Conservation (phyloP, 495 filamentous ascomycete genomes). For the Talaromyces liani region DNA sequence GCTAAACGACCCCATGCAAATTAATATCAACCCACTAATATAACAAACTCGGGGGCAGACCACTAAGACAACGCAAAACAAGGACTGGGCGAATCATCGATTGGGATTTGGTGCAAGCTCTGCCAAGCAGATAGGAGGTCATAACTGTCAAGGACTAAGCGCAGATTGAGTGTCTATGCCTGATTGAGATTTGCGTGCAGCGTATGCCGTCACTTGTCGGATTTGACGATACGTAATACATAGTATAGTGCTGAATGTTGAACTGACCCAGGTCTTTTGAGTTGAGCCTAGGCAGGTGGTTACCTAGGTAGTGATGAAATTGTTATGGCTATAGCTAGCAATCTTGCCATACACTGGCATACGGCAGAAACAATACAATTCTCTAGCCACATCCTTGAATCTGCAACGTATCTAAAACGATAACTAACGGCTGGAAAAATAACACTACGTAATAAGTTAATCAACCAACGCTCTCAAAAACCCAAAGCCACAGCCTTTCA, state of each 20-base stretch:
- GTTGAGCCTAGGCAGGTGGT: too few species aligned
- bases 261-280: too few species aligned
- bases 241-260: neutral
- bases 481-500: neutral
- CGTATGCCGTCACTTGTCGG: conserved; percentile 4
- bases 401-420: neutral
- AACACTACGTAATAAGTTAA: too few species aligned
- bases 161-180: conserved; percentile 1
- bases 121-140: neutral
- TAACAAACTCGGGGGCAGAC: neutral
- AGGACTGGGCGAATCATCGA: neutral
- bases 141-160: neutral
- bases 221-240: too few species aligned
- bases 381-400: neutral
- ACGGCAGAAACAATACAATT: neutral
- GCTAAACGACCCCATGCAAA: neutral
- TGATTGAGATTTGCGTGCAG: conserved; percentile 1
- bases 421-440: neutral
- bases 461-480: too few species aligned
- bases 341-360: neutral
- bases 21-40: neutral
- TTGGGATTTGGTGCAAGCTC: too few species aligned
- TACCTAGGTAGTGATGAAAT: too few species aligned
- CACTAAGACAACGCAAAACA: neutral
- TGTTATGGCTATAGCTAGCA: neutral